Base-by-base conservation (phyloP, 345 rosid genomes). In the Sonneratia caseolaris region DNA sequence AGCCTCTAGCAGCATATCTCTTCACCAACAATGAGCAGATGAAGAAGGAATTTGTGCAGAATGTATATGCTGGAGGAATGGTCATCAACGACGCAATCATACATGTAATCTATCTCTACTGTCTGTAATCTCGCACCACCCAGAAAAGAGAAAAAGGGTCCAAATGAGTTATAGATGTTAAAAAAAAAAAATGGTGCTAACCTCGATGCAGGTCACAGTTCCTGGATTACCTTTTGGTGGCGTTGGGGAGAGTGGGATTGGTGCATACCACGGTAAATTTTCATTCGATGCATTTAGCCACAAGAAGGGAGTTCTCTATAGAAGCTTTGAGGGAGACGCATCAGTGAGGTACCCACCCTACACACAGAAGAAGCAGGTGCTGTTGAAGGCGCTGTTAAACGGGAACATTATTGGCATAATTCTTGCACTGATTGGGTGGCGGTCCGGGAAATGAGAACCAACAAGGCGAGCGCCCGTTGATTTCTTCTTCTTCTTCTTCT, bases 261-360 rank as follows among this genome's bases (percentile, higher is more conserved):
- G 97, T 37, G 75, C 89, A 0, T 94, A 94, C 84, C 97, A 94
- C 35, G 97, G 97, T 2, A 85, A 94, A 45, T 90, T 81, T 78
- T 91, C 98, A 49, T 94, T 87, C 73, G 96, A 91, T 55, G 81
- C 90, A n/a, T 94, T 91, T 79, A 89, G 95, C 81, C 97, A 94
- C 74, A 87, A 88, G 83, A 94, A 94, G 79, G 85, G 86, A 53
- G 93, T 94, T 65, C 71, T 89, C 0, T 83, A 86, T 74, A 76
- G 93, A 71, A 82, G 91, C 72, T 91, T 90, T 40, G 72, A 57
- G 0, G 95, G 91, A 21, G 97, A 94, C 72, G 5, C 84, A 22
- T 64, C 82, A n/a, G 4, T 81, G 37, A 85, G 97, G 82, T 90
- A 94, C 53, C 96, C 96, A 27, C 97, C 97, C 7, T 94, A 89